These are phyloP conservation scores for Mesembryanthemum crystallinum DNA, from an alignment of 148 eudicot species.

Conservation along the genomic window DNA sequence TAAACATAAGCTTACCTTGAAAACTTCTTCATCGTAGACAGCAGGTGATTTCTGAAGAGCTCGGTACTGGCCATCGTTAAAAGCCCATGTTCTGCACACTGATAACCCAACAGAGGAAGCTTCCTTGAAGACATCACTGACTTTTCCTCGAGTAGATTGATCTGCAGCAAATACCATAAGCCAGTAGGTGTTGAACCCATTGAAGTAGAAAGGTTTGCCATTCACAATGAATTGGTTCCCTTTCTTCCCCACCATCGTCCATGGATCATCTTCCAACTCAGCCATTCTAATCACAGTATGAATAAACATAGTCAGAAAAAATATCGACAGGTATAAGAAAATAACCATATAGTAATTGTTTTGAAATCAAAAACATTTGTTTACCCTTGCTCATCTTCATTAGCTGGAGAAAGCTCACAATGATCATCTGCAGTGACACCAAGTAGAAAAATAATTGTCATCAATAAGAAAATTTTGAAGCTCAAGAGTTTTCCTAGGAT, in stretches of 20 bases:
- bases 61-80: slow-evolving; percentile 82
- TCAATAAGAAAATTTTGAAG: slow-evolving; percentile 17
- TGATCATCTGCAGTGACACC: slow-evolving; percentile 12
- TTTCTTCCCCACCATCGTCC: slow-evolving; percentile 69
- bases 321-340: background rate
- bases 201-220: slow-evolving; percentile 67
- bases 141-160: slow-evolving; percentile 70
- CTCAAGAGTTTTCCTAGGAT: background rate
- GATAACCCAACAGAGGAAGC: slow-evolving; percentile 79
- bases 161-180: slow-evolving; percentile 87
- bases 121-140: slow-evolving; percentile 67
- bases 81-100: slow-evolving; percentile 93
- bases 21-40: slow-evolving; percentile 82
- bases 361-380: background rate
- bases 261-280: slow-evolving; percentile 45
- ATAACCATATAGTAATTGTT: background rate
- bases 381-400: slow-evolving; percentile 14
- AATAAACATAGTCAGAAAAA: slow-evolving; percentile 2
- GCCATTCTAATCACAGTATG: slow-evolving; percentile 14
- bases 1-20: slow-evolving; percentile 51
- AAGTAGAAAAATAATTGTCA: slow-evolving; percentile 5
- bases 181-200: slow-evolving; percentile 97
- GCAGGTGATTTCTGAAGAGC: slow-evolving; percentile 85
- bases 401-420: slow-evolving; percentile 11
- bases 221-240: slow-evolving; percentile 70